Evolutionary conservation across 2,329 filamentous ascomycete genomes (phyloP).

Genomic region (Colletotrichum liriopes): DNA sequence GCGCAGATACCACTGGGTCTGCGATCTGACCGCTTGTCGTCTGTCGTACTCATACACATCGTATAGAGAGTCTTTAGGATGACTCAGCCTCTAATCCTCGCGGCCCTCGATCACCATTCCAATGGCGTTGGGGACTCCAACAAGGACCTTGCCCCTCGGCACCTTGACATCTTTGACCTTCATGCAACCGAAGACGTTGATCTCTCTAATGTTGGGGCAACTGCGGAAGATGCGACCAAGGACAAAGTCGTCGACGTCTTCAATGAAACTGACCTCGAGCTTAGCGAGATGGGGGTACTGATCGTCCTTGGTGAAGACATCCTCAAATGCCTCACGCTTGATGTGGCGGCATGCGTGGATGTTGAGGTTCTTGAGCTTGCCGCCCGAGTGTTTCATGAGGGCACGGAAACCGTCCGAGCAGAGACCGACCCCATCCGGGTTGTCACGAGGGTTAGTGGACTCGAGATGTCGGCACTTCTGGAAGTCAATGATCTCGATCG

Average conservation of each 20-base stretch:
- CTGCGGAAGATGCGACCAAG: slow-evolving; percentile 75
- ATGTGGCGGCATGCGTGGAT: slow-evolving; percentile 91
- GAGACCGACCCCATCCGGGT: slow-evolving; percentile 78
- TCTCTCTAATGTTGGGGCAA: slow-evolving; percentile 72
- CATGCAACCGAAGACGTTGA: slow-evolving; percentile 78
- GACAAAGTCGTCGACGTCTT: slow-evolving; percentile 76
- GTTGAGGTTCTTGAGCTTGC: slow-evolving; percentile 76
- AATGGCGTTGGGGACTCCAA: slow-evolving; percentile 72
- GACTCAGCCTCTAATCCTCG: background rate
- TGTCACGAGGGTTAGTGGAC: slow-evolving; percentile 76
- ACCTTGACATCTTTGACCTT: slow-evolving; percentile 69
- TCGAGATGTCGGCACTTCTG: slow-evolving; percentile 85
- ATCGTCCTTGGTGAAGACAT: slow-evolving; percentile 76
- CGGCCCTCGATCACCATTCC: slow-evolving; percentile 74
- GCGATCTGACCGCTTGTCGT: no score
- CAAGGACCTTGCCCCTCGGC: slow-evolving; percentile 69
- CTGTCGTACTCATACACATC: background rate
- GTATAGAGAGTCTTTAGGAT: background rate
- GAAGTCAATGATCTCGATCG: slow-evolving; percentile 80
- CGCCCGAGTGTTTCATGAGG: slow-evolving; percentile 87
- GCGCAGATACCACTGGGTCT: background rate
- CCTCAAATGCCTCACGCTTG: slow-evolving; percentile 77
- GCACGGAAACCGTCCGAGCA: slow-evolving; percentile 83
- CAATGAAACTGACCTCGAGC: slow-evolving; percentile 85
- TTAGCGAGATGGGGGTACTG: slow-evolving; percentile 78